Evolutionary conservation across 495 filamentous ascomycete species (phyloP), one percentile per base, ranked within the genome.

Genomic region (Trypethelium eluteriae): DNA sequence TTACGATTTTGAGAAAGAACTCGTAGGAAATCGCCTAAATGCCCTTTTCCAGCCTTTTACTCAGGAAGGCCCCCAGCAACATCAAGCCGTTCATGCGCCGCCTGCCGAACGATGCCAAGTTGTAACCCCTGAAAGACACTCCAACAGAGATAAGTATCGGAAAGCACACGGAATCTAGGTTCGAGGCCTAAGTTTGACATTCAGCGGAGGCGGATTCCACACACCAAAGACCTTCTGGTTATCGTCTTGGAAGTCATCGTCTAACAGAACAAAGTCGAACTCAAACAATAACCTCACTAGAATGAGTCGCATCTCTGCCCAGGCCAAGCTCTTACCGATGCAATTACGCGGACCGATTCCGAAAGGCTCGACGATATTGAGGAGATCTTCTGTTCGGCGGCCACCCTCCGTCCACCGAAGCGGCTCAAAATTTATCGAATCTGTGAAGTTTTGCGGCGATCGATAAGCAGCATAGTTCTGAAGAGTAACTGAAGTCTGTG

Each of bases 381-480:
- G 18, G 18, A 44, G 53, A 59, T 69, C 67, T 2, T 39, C 16
- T 38, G 64, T 34, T 4, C 11, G 34, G 4, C 38, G 41, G 9
- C 50, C 38, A 9, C 34, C 46, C 5, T 38, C 49, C 3, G 39
- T 53, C 46, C 44, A 66, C n/a, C 64, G 64, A 9, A 59, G 35
- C 7, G 64, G 64, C 9, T 59, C 38, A 32, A 66, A 66, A 14
- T 35, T 25, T 7, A 25, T 39, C 32, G 64, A 50, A 16, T 50
- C 67, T 0, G 70, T 73, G 70, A 84, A 88, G 68, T 83, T 80
- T 1, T 72, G 62, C 6, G 73, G 63, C 34, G 76, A 72, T 68
- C 79, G 77, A 68, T 79, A 79, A 1, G 80, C 70, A 11, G 81
- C 80, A 77, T 77, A 84, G 41, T 82, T 78, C 63, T 80, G 77